phyloP scores from a whole-genome alignment of 768 basidiomycete species.

The Suillus ampliporus region DNA sequence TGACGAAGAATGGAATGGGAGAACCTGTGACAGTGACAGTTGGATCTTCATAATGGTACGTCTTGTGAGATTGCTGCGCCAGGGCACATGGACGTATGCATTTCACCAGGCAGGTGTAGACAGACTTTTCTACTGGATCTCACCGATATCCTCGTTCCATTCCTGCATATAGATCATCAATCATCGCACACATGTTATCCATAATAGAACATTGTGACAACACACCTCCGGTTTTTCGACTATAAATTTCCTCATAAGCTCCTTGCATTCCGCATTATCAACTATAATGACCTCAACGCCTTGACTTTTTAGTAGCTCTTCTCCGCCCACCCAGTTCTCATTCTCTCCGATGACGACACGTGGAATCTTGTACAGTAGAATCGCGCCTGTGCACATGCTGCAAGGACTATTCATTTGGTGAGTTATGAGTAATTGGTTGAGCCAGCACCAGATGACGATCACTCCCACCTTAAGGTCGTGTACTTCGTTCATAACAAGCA shows the following conservation, averaged over 20 bases:
- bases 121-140: slow-evolving; percentile 22
- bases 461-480: slow-evolving; percentile 43
- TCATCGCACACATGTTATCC: slow-evolving; percentile 10
- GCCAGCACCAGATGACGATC: slow-evolving; percentile 11
- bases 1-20: slow-evolving; percentile 39
- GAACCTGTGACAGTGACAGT: slow-evolving; percentile 38
- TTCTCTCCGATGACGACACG: slow-evolving; percentile 73
- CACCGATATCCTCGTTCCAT: slow-evolving; percentile 70
- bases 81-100: not conserved
- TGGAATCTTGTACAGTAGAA: slow-evolving; percentile 66
- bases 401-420: slow-evolving; percentile 52
- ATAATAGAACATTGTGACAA: slow-evolving; percentile 15
- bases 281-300: slow-evolving; percentile 62
- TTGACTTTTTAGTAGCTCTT: slow-evolving; percentile 53
- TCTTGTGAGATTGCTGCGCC: not conserved
- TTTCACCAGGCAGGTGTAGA: slow-evolving; percentile 8
- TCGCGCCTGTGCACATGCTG: slow-evolving; percentile 68
- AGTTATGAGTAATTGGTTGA: not conserved
- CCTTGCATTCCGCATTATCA: slow-evolving; percentile 55
- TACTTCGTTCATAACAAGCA: slow-evolving; percentile 31
- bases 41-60: slow-evolving; percentile 26
- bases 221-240: slow-evolving; percentile 57
- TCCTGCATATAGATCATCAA: slow-evolving; percentile 39
- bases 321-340: slow-evolving; percentile 55
- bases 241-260: slow-evolving; percentile 63